A percentile compares a stretch with the other conserved stretches of the same genome.
Evolutionary conservation across 176 grass and related monocot genomes (phyloP).

Genomic region (Pontederia crassipes): DNA sequence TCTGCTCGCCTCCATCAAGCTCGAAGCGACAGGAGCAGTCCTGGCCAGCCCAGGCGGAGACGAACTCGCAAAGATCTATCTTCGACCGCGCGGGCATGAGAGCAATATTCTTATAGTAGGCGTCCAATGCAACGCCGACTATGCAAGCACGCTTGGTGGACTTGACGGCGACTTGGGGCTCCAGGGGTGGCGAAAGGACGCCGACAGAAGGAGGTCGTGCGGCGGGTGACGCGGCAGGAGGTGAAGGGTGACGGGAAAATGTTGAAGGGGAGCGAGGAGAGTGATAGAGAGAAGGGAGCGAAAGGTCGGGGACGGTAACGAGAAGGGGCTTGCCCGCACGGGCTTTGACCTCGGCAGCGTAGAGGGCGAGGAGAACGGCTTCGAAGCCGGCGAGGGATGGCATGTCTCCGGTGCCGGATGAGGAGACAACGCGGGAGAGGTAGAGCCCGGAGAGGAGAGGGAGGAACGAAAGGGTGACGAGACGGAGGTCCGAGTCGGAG

Average conservation of each 20-base stretch:
- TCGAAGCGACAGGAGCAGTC: conserved; percentile 79
- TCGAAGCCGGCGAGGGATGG: conserved; percentile 71
- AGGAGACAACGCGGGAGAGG: conserved; percentile 56
- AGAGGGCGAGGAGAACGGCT: conserved; percentile 89
- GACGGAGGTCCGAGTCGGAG: conserved; percentile 81
- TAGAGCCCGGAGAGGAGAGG: conserved; percentile 88
- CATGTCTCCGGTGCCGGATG: conserved; percentile 1
- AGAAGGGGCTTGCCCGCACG: conserved; percentile 72
- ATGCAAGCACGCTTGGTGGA: conserved; percentile 84
- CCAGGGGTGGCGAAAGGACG: conserved; percentile 70
- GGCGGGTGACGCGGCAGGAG: conserved; percentile 19
- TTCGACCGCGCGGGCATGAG: conserved; percentile 81
- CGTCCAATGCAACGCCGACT: conserved; percentile 60
- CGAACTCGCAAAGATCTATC: conserved; percentile 72
- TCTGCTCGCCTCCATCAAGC: conserved; percentile 41
- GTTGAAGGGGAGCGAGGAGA: conserved; percentile 27
- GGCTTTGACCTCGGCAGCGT: conserved; percentile 66
- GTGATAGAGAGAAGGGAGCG: conserved; percentile 78
- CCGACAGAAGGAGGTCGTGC: conserved; percentile 34
- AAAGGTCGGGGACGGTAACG: conserved; percentile 80
- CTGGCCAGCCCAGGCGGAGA: conserved; percentile 63
- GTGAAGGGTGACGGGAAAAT: neutral
- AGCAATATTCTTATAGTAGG: conserved; percentile 70
- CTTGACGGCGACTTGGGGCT: conserved; percentile 83
- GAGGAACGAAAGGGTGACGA: conserved; percentile 73